Evolutionary conservation across 345 rosid genomes (phyloP), one percentile per base, ranked within the genome.

Genomic region (Crucihimalaya himalaica): DNA sequence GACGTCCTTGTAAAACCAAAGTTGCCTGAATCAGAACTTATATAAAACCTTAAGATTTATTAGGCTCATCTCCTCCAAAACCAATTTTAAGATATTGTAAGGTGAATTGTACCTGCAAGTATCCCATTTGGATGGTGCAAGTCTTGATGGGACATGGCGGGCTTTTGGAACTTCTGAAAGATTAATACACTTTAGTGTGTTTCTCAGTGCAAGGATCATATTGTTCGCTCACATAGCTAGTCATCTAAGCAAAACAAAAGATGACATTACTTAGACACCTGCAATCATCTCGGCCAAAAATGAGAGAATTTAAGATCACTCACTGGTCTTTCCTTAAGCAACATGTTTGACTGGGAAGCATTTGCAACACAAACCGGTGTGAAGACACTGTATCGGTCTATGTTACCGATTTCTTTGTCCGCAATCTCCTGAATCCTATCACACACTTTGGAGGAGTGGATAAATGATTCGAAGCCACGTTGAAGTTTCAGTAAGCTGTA

Each of bases 141-240:
- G 65, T 77, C 84, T 81, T 60, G 87, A 67, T 54, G 80, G 72
- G 79, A 89, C 95, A 79, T 94, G 90, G 69, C 91, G 90, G 8
- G 97, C 90, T 63, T 70, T 66, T 66, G 87, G 93, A 81, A 94
- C 98, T 76, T 86, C 95, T 45, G 90, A 93, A 40, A 32, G 84
- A 81, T 89, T 94, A 85, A 77, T 91, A 94, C n/a, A 81, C 75
- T 57, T 50, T 80, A 14, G 96, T 86, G 71, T 94, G 93, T 73
- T 81, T 76, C 81, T 94, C 98, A 0, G 98, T 89, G 84, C 98
- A 94, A 46, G 98, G 98, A 83, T 94, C 98, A 57, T 94, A 94
- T 77, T 85, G 79, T 62, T 89, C 91, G 15, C 87, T 81, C 64
- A 85, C 75, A 65, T 71, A 85, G 42, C 97, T 90, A 42, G 76